These are phyloP conservation scores for Trypanosoma congolense DNA, from an alignment of 208 protist genomes.

Conservation along the genomic window DNA sequence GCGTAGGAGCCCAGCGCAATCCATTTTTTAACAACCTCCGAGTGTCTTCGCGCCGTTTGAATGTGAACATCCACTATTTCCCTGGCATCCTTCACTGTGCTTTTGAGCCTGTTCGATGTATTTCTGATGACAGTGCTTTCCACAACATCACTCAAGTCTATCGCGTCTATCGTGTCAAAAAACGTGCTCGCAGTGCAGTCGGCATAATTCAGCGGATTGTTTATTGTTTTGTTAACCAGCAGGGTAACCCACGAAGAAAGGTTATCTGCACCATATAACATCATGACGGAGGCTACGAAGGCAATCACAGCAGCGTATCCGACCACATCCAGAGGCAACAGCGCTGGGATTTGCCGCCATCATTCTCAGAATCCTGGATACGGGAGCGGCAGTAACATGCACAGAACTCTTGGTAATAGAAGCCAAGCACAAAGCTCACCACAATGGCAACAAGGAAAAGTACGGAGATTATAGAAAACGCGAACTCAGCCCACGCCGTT, in stretches of 20 bases:
- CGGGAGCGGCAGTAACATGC: constrained; percentile 29
- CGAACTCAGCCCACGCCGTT: constrained; percentile 54
- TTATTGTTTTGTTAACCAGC: constrained; percentile 3
- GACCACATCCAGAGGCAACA: constrained; percentile 72
- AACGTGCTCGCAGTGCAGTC: not conserved
- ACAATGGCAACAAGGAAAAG: constrained; percentile 55
- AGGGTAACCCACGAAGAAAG: not conserved
- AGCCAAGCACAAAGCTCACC: constrained; percentile 51
- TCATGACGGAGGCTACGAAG: constrained; percentile 44
- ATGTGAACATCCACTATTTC: not conserved
- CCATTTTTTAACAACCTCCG: not conserved
- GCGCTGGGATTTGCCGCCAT: constrained; percentile 5
- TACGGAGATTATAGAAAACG: constrained; percentile 43
- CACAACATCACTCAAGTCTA: not conserved
- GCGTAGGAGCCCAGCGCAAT: constrained; percentile 10
- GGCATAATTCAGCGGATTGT: constrained; percentile 15
- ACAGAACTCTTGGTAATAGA: too few species aligned
- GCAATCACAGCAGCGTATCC: constrained; percentile 41
- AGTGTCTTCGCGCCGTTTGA: not conserved
- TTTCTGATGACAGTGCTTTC: not conserved
- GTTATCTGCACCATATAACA: constrained; percentile 45
- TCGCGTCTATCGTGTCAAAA: not conserved
- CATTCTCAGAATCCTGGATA: constrained; percentile 24
- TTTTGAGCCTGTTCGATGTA: too few species aligned
- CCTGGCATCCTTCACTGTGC: not conserved